Evolutionary conservation across 2,329 filamentous ascomycete species (phyloP), one percentile per base, ranked within the genome.

Genomic region (Trichoderma polysporum): DNA sequence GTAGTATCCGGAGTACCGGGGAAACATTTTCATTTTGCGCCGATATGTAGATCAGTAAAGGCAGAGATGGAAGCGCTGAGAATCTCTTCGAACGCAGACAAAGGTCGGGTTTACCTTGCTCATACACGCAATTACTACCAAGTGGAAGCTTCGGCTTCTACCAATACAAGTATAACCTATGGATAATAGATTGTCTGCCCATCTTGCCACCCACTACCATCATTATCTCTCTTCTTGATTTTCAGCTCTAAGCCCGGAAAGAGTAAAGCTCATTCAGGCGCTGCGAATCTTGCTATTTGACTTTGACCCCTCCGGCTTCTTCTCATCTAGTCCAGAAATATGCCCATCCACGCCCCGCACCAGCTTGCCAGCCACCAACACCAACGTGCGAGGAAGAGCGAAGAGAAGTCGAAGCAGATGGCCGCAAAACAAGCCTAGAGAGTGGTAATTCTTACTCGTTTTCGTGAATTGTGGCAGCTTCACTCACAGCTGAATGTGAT

Each of bases 341-440:
- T 31, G 25, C 45, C 39, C 31, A 29, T 39, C 29, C 12, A 22
- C 25, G 9, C 59, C 59, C 47, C 59, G 59, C 59, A 41, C 59
- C 47, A 31, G 45, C n/a, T 25, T 29, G 58, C 33, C 35, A 50
- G 45, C 59, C 47, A 62, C 45, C 59, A 62, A 62, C 59, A 53
- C 12, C 58, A 50, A 61, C 58, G 58, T 50, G 58, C 41, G 31
- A 50, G 25, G 45, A 25, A 50, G 15, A 37, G 17, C 8, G 13
- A 50, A 37, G 13, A 22, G 33, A 33, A 19, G 31, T 29, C 12
- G 15, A 37, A 19, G 31, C 17, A 37, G 27, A 27, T 61, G 19
- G 45, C 7, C 58, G 15, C 35, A n/a, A 41, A 35, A 22, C 35
- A 22, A 22, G 15, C 22, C 12, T 22, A 19, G 47, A 41, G 54